These are phyloP conservation scores for Ceriops tagal DNA, from an alignment of 345 rosid species.

Conservation along the genomic window DNA sequence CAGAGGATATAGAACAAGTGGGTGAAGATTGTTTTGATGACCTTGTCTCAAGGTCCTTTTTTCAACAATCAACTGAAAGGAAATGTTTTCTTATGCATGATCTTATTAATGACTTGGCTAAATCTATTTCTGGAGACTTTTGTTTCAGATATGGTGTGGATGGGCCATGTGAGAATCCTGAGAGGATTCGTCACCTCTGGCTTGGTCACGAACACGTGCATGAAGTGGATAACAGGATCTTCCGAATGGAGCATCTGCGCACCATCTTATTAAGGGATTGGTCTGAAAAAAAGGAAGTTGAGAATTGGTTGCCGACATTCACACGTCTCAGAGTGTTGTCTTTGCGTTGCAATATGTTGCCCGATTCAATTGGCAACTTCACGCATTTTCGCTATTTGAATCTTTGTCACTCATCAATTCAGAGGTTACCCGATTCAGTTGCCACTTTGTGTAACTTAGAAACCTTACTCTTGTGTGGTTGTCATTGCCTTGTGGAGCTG, in stretches of 20 bases:
- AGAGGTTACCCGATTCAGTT: not conserved
- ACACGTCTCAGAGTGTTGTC: not conserved
- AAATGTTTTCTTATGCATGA: slow-evolving; percentile 2
- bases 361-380: not conserved
- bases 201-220: too few relatives aligned
- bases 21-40: slow-evolving; percentile 14
- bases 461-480: not conserved
- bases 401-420: rapidly evolving
- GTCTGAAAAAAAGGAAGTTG: too few relatives aligned
- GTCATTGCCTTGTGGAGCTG: not conserved
- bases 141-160: not conserved
- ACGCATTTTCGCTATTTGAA: not conserved
- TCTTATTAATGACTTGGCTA: slow-evolving; percentile 15
- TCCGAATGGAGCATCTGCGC: too few relatives aligned
- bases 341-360: rapidly evolving
- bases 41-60: slow-evolving; percentile 18
- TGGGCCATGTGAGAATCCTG: not conserved
- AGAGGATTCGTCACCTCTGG: not conserved
- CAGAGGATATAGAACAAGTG: slow-evolving; percentile 6
- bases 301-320: not conserved
- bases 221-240: too few relatives aligned
- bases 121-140: slow-evolving; percentile 17
- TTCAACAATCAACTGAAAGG: not conserved
- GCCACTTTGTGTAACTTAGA: not conserved
- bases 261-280: not conserved